Evolutionary conservation across 139 green algal species (phyloP), one percentile per base, ranked within the genome.

Genomic region (Chlamydomonas schloesseri): DNA sequence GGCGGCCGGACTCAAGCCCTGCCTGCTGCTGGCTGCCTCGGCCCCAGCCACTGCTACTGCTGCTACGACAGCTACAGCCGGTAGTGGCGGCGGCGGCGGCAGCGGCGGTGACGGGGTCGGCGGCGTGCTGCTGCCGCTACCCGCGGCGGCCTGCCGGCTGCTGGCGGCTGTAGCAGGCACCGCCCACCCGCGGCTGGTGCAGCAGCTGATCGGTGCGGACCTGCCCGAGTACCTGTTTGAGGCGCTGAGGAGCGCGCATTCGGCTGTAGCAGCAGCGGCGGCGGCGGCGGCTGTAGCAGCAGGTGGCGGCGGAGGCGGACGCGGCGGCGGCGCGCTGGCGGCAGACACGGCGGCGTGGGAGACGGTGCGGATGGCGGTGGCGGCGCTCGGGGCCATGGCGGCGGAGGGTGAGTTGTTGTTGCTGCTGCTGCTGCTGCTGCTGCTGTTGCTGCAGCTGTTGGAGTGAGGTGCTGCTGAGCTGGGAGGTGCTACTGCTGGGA

Each of bases 141-240:
- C 42, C 6, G 18, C 18, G 14, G 42, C 64, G 1, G 77, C 77
- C 2, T 36, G 28, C 2, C 62, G 62, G 29, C 29, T 73, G 65
- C 42, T 84, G 77, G 77, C 37, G 26, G 37, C n/a, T 20, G 60
- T 73, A n/a, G 62, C 64, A 42, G 60, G 20, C 4, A 14, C 42
- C 18, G 34, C 6, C 21, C 77, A 64, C 28, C 42, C 42, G 28
- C 64, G 64, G 23, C 77, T 84, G 77, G 42, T 84, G 37, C 42
- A 33, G 29, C 64, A 65, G 62, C 46, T 84, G 55, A 31, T 84
- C 0, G 37, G 14, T 0, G 42, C 42, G 0, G 77, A 84, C 37
- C 42, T 84, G 62, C 36, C 62, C 28, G 77, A 84, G 64, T 84
- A 84, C 60, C 26, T 84, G 60, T 84, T 74, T 46, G 77, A 84